Conservation (phyloP, 345 rosid species). For the Rhodamnia argentea region DNA sequence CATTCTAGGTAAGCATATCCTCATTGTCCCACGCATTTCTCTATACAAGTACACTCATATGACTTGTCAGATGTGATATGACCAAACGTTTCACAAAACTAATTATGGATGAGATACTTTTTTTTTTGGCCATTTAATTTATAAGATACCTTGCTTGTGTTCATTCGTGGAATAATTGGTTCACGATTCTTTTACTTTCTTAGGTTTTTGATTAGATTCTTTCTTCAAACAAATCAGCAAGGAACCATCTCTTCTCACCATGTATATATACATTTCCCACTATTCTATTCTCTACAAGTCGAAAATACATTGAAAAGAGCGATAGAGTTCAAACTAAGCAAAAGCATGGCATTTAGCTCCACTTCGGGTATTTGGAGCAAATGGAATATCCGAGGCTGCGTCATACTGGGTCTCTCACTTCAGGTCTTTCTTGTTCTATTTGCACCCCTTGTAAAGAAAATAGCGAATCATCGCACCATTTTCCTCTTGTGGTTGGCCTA, state of each 20-base stretch:
- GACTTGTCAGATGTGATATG: no score
- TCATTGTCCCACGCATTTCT: no score
- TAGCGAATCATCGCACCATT: rapidly evolving
- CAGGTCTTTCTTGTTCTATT: neutral
- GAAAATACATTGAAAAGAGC: neutral
- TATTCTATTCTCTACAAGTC: neutral
- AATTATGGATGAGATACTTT: neutral
- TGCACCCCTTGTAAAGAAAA: neutral
- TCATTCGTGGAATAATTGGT: neutral
- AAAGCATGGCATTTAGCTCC: neutral
- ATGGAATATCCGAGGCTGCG: neutral
- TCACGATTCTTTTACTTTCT: neutral
- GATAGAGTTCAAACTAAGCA: neutral
- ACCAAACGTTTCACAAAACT: no score
- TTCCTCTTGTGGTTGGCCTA: neutral
- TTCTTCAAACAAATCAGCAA: neutral
- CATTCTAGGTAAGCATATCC: no score
- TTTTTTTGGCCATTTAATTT: no score
- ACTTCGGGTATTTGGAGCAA: neutral
- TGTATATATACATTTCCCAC: neutral
- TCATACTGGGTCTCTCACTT: neutral
- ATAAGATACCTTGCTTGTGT: neutral
- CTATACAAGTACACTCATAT: no score
- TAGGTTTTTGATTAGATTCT: neutral
- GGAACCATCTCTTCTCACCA: neutral